Conservation (phyloP, 1,284 basidiomycete species). For the Puccinia coronata region DNA sequence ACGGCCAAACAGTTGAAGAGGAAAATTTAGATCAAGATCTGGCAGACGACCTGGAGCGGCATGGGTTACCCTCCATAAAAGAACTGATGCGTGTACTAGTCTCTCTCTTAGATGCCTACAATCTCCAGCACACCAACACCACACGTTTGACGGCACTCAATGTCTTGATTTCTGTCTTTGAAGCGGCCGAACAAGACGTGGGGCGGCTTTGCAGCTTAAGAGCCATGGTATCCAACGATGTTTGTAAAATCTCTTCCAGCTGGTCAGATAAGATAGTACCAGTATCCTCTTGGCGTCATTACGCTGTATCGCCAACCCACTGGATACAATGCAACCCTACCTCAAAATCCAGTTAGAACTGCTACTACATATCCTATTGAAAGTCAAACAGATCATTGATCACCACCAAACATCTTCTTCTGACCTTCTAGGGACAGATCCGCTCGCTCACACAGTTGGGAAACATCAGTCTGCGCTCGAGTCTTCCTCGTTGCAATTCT, state of each 20-base stretch:
- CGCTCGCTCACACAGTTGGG: constrained; percentile 17
- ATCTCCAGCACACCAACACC: constrained; percentile 92
- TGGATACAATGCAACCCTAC: constrained; percentile 81
- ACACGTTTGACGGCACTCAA: constrained; percentile 86
- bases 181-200: constrained; percentile 76
- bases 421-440: neutral
- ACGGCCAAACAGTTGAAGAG: constrained; percentile 36
- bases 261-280: constrained; percentile 83
- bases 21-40: constrained; percentile 54
- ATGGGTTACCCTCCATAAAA: constrained; percentile 86
- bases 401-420: neutral
- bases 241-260: constrained; percentile 95
- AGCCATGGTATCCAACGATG: constrained; percentile 76
- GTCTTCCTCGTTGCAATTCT: neutral
- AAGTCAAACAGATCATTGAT: too few relatives aligned
- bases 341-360: constrained; percentile 96
- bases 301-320: constrained; percentile 81
- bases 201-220: constrained; percentile 69
- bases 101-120: constrained; percentile 90
- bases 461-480: neutral
- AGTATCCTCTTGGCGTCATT: constrained; percentile 76
- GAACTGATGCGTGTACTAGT: constrained; percentile 92
- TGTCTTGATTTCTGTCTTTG: constrained; percentile 85
- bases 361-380: too few relatives aligned
- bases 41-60: constrained; percentile 61